These are phyloP conservation scores for Geranomyces variabilis DNA, from an alignment of 192 early-diverging fungal species.

Conservation along the genomic window DNA sequence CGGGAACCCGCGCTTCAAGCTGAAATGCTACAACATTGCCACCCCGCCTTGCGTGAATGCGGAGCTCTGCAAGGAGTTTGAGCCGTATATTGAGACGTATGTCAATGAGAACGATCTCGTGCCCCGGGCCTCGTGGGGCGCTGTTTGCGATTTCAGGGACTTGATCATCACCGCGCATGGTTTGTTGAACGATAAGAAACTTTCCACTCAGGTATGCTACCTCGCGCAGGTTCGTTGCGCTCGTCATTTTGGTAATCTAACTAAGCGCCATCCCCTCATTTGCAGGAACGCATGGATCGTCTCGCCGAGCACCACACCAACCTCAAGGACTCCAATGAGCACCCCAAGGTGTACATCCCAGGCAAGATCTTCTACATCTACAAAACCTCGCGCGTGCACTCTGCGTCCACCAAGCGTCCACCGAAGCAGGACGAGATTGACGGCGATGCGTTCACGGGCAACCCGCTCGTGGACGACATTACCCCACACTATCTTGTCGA, in stretches of 20 bases:
- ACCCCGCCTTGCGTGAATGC: slow-evolving; percentile 45
- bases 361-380: slow-evolving; percentile 43
- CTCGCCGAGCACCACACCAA: slow-evolving; percentile 26
- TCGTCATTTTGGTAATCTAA: no score
- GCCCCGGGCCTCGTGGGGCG: slow-evolving; percentile 39
- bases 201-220: slow-evolving; percentile 14
- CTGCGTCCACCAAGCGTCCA: slow-evolving; percentile 20
- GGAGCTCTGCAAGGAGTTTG: slow-evolving; percentile 34
- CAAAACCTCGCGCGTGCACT: slow-evolving; percentile 41
- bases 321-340: slow-evolving; percentile 35
- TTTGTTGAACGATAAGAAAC: slow-evolving; percentile 29
- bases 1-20: slow-evolving; percentile 30
- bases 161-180: slow-evolving; percentile 31
- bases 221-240: no score
- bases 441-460: slow-evolving; percentile 28
- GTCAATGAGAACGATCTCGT: slow-evolving; percentile 55
- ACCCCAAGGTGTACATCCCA: slow-evolving; percentile 45
- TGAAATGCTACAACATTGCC: slow-evolving; percentile 45
- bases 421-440: slow-evolving; percentile 15
- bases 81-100: slow-evolving; percentile 40
- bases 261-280: background rate
- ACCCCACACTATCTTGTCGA: slow-evolving; percentile 47
- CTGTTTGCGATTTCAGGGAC: slow-evolving; percentile 38
- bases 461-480: slow-evolving; percentile 38
- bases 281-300: slow-evolving; percentile 30